These are phyloP conservation scores for Hansenula sp. DNA, from an alignment of 1,139 yeast species.

Conservation along the genomic window DNA sequence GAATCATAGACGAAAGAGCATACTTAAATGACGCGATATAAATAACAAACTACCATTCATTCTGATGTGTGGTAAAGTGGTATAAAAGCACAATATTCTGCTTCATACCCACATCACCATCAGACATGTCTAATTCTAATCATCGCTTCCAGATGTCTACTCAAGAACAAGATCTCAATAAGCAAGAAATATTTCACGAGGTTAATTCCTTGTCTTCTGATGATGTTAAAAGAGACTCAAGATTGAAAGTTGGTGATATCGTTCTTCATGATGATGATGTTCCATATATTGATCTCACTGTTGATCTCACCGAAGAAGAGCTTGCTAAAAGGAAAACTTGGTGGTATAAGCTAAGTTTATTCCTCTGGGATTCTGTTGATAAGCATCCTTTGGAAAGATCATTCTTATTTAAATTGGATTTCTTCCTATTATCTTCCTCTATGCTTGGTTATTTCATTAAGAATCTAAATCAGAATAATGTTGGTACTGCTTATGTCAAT, in stretches of 20 bases:
- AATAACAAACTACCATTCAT: no score
- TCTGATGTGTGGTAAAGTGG: no score
- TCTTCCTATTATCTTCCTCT: conserved; percentile 39
- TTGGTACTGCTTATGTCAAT: conserved; percentile 52
- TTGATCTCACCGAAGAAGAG: conserved; percentile 12
- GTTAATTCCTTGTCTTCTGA: not conserved
- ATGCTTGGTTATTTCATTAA: conserved; percentile 41
- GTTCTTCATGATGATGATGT: conserved; percentile 1
- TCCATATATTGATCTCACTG: conserved; percentile 15
- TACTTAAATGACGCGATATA: no score
- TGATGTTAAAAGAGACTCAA: not conserved
- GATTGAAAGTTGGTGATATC: not conserved
- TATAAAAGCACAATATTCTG: no score
- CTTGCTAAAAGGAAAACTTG: conserved; percentile 12
- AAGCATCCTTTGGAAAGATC: conserved; percentile 42
- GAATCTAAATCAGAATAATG: conserved; percentile 41
- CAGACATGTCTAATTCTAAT: no score
- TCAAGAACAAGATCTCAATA: no score
- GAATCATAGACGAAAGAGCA: no score
- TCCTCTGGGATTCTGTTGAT: conserved; percentile 38
- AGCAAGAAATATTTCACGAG: not conserved
- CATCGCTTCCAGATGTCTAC: no score
- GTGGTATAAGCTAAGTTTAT: conserved; percentile 17
- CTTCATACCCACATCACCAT: no score
- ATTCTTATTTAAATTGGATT: conserved; percentile 41